A percentile compares a stretch with the other conserved stretches of the same genome.
Evolutionary conservation across 306 rosid genomes (phyloP).

Genomic region (Prunus mume): DNA sequence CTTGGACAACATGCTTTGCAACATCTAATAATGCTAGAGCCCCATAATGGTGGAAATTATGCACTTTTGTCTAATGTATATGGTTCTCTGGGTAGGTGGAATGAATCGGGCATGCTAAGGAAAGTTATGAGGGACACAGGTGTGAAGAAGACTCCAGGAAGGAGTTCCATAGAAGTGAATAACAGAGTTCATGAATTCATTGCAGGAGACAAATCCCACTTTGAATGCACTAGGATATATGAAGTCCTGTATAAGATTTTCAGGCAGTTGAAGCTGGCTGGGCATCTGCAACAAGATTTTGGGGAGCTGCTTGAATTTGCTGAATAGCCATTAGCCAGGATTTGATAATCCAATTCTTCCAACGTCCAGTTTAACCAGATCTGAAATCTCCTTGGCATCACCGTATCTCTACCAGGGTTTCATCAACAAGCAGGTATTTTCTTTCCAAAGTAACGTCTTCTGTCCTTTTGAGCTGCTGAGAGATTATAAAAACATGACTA

Average conservation of each 20-base stretch:
- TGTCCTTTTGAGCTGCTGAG: constrained; percentile 3
- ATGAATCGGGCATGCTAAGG: constrained; percentile 56
- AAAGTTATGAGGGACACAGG: constrained; percentile 54
- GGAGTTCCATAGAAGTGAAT: constrained; percentile 60
- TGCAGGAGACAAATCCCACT: constrained; percentile 55
- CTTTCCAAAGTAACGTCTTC: constrained; percentile 2
- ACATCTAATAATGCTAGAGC: constrained; percentile 51
- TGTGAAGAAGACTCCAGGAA: constrained; percentile 53
- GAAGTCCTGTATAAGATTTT: constrained; percentile 40
- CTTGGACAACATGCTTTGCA: constrained; percentile 53
- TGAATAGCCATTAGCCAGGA: constrained; percentile 19
- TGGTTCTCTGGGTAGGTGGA: constrained; percentile 59
- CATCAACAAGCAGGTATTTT: constrained; percentile 15
- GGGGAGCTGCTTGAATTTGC: constrained; percentile 24
- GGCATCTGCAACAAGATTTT: constrained; percentile 21
- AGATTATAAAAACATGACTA: background rate
- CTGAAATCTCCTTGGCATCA: background rate
- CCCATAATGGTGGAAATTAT: constrained; percentile 52
- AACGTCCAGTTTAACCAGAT: background rate
- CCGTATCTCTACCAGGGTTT: background rate
- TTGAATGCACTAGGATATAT: constrained; percentile 32
- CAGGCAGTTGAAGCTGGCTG: constrained; percentile 32
- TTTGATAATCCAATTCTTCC: background rate
- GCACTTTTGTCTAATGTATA: constrained; percentile 58
- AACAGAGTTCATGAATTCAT: constrained; percentile 58